phyloP scores from a whole-genome alignment of 352 stramenopile species.

The Phytophthora ohioensis region DNA sequence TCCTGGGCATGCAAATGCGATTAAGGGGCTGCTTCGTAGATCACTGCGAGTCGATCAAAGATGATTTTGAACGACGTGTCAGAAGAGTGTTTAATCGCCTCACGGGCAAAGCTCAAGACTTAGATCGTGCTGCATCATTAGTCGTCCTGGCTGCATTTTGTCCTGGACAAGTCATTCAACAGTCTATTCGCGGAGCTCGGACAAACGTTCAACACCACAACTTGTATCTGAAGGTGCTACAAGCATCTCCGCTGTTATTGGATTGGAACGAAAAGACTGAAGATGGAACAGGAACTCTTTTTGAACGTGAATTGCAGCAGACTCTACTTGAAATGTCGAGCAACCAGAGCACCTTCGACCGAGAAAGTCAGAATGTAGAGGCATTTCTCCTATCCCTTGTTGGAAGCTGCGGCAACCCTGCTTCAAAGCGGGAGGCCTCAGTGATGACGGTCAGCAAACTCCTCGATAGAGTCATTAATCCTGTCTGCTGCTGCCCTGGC shows the following conservation, averaged over 20 bases:
- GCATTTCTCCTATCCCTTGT: slow-evolving; percentile 39
- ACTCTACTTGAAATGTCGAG: slow-evolving; percentile 32
- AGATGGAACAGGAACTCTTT: neutral
- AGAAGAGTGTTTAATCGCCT: slow-evolving; percentile 48
- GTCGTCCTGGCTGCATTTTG: slow-evolving; percentile 40
- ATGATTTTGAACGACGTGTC: slow-evolving; percentile 31
- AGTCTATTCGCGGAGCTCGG: slow-evolving; percentile 35
- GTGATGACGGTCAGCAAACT: slow-evolving; percentile 23
- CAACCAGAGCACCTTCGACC: slow-evolving; percentile 32
- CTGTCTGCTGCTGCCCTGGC: slow-evolving; percentile 10
- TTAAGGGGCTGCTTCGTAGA: slow-evolving; percentile 18
- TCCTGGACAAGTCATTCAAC: slow-evolving; percentile 35
- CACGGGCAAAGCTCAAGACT: slow-evolving; percentile 24
- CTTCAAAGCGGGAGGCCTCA: neutral
- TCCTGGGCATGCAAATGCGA: slow-evolving; percentile 43
- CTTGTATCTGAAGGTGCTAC: slow-evolving; percentile 37
- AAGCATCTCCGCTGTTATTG: slow-evolving; percentile 40
- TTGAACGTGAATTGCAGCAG: slow-evolving; percentile 40
- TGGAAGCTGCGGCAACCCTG: neutral
- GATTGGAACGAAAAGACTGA: slow-evolving; percentile 32
- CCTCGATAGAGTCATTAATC: slow-evolving; percentile 24
- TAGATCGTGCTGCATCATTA: slow-evolving; percentile 26
- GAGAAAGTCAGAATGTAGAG: slow-evolving; percentile 36
- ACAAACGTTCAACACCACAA: slow-evolving; percentile 28
- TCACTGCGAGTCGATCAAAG: slow-evolving; percentile 2